These are phyloP conservation scores for Candida takata DNA, from an alignment of 805 yeast species.

Conservation along the genomic window DNA sequence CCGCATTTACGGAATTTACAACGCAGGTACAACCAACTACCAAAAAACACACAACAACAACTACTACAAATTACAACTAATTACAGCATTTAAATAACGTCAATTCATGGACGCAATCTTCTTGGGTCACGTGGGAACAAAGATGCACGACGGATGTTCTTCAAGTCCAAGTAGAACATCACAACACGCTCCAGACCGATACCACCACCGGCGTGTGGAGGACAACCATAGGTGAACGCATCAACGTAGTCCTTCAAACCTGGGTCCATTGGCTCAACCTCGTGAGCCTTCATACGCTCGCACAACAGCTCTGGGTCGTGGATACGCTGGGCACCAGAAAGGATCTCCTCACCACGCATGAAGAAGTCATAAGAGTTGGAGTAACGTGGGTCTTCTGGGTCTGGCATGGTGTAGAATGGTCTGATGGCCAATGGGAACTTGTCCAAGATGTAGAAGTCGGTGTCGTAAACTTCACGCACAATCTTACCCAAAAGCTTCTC, in stretches of 20 bases:
- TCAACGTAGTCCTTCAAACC: conserved; percentile 90
- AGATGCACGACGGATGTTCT: conserved; percentile 97
- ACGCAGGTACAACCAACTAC: too few relatives aligned
- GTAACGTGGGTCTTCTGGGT: conserved; percentile 82
- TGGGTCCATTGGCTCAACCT: conserved; percentile 67
- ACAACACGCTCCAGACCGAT: conserved; percentile 98
- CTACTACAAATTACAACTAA: too few relatives aligned
- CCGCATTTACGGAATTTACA: too few relatives aligned
- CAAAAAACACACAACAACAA: too few relatives aligned
- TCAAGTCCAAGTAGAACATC: conserved; percentile 95
- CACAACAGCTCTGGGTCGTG: conserved; percentile 83
- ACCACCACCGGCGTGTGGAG: conserved; percentile 99
- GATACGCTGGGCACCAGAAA: conserved; percentile 99
- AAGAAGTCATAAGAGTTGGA: conserved; percentile 98
- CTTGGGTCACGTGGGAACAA: conserved; percentile 98
- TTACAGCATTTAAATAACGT: too few relatives aligned
- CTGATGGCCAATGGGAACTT: conserved; percentile 95
- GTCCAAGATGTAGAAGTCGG: conserved; percentile 96
- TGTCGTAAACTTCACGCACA: conserved; percentile 89
- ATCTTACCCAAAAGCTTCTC: conserved; percentile 89
- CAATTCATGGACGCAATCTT: conserved; percentile 77
- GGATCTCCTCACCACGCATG: conserved; percentile 99
- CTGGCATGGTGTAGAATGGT: conserved; percentile 99
- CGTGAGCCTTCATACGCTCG: conserved; percentile 79
- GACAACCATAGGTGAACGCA: conserved; percentile 90